phyloP scores from a whole-genome alignment of 2,329 filamentous ascomycete genomes.

The Neophaeococcomyces aloes region DNA sequence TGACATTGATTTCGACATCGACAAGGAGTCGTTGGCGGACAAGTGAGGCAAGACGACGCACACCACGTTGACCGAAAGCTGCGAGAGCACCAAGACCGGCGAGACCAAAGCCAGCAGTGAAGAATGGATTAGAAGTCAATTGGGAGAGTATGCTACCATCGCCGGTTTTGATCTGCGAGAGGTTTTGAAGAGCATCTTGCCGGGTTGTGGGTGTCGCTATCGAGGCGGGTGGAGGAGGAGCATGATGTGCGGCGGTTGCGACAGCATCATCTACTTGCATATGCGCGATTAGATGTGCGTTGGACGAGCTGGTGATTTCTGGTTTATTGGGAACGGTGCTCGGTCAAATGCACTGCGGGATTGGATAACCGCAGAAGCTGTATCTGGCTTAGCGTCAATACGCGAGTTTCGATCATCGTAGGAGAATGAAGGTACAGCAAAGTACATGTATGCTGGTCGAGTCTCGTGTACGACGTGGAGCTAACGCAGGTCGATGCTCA shows the following conservation, averaged over 20 bases:
- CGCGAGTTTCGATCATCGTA: too few species aligned
- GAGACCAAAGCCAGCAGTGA: conserved; percentile 67
- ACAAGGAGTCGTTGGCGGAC: conserved; percentile 79
- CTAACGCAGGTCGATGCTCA: too few species aligned
- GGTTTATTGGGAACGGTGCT: too few species aligned
- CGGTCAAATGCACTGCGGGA: too few species aligned
- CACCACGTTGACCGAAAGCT: conserved; percentile 67
- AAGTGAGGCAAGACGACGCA: conserved; percentile 60
- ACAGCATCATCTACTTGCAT: conserved; percentile 7
- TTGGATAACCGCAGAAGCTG: too few species aligned
- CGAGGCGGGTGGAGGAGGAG: background rate
- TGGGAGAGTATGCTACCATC: conserved; percentile 33
- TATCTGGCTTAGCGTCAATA: too few species aligned
- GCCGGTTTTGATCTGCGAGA: conserved; percentile 14
- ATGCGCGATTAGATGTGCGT: conserved; percentile 3
- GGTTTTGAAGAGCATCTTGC: conserved; percentile 1
- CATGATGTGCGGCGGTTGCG: conserved; percentile 1
- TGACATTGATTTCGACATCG: conserved; percentile 88
- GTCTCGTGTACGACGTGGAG: too few species aligned
- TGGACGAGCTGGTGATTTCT: too few species aligned
- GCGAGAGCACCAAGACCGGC: conserved; percentile 75
- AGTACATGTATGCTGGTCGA: too few species aligned
- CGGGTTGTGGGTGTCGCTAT: background rate
- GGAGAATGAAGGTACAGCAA: too few species aligned
- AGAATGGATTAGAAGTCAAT: conserved; percentile 39